A percentile compares a stretch with the other conserved stretches of the same genome.
Evolutionary conservation across 371 early-diverging fungal genomes (phyloP).

Genomic region (Mortierella sp.): DNA sequence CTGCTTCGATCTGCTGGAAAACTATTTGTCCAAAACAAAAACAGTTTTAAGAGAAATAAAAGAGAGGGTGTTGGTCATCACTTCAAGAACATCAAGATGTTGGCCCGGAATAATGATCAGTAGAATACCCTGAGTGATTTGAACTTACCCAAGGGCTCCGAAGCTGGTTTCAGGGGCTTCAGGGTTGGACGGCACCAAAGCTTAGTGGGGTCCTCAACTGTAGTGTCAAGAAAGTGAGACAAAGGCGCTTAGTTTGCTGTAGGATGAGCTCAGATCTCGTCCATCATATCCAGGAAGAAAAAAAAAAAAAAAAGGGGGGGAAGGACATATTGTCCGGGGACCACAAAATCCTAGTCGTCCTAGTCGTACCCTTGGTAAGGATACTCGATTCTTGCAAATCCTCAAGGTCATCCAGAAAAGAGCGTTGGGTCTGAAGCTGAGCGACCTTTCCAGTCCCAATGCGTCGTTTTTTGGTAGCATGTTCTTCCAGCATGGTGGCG

Average conservation of each 20-base stretch:
- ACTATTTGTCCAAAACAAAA: conserved; percentile 55
- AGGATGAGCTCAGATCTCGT: not conserved
- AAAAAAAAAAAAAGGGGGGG: not conserved
- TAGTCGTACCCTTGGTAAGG: conserved; percentile 34
- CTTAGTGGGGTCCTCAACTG: conserved; percentile 44
- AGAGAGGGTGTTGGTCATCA: too few relatives aligned
- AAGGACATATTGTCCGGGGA: too few relatives aligned
- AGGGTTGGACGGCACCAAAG: conserved; percentile 37
- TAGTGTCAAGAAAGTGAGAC: not conserved
- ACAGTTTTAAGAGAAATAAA: too few relatives aligned
- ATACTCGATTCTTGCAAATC: conserved; percentile 34
- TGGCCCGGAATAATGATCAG: not conserved
- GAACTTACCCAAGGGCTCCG: conserved; percentile 29
- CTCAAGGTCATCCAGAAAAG: conserved; percentile 45
- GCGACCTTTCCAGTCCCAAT: conserved; percentile 20
- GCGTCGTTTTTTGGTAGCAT: conserved; percentile 45
- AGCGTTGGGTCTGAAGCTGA: conserved; percentile 29
- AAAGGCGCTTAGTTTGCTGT: conserved; percentile 1
- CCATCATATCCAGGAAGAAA: not conserved
- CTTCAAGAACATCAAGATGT: too few relatives aligned
- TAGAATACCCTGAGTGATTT: not conserved
- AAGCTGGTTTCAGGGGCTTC: conserved; percentile 17
- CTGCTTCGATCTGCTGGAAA: conserved; percentile 96
- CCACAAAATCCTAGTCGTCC: too few relatives aligned
- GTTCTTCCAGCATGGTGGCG: conserved; percentile 52